phyloP scores from a whole-genome alignment of 2,329 filamentous ascomycete species.

The Penicillium sp. region DNA sequence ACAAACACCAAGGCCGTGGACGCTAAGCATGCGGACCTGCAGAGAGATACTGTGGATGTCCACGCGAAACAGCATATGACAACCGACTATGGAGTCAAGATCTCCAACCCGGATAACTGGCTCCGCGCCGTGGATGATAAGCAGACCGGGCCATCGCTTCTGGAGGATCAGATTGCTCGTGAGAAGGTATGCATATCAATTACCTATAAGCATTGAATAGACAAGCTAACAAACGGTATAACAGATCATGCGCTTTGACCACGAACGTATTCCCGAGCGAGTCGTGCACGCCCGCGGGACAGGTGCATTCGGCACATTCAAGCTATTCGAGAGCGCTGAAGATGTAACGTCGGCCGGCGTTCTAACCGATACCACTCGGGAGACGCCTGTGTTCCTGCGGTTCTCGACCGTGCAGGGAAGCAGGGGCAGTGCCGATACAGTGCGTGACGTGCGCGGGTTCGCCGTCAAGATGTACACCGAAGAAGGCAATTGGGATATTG shows the following conservation, averaged over 20 bases:
- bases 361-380: conserved; percentile 64
- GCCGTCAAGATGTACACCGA: conserved; percentile 73
- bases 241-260: conserved; percentile 64
- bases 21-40: conserved; percentile 60
- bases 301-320: conserved; percentile 65
- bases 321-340: conserved; percentile 58
- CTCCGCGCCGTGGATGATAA: conserved; percentile 61
- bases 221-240: neutral
- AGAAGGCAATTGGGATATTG: conserved; percentile 65
- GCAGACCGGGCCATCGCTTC: conserved; percentile 61
- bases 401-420: conserved; percentile 77
- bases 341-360: conserved; percentile 63
- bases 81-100: conserved; percentile 71
- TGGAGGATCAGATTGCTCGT: conserved; percentile 68
- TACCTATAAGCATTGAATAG: too few relatives aligned
- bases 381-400: conserved; percentile 63
- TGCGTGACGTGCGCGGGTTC: conserved; percentile 78
- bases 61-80: conserved; percentile 61
- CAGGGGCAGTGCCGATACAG: conserved; percentile 72
- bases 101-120: conserved; percentile 74
- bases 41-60: conserved; percentile 56
- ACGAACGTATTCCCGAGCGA: conserved; percentile 65
- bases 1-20: conserved; percentile 11
- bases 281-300: conserved; percentile 65
- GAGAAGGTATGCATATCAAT: conserved; percentile 59